These are phyloP conservation scores for Ceratocystis lukuohia DNA, from an alignment of 2,329 filamentous ascomycete genomes.

Conservation along the genomic window DNA sequence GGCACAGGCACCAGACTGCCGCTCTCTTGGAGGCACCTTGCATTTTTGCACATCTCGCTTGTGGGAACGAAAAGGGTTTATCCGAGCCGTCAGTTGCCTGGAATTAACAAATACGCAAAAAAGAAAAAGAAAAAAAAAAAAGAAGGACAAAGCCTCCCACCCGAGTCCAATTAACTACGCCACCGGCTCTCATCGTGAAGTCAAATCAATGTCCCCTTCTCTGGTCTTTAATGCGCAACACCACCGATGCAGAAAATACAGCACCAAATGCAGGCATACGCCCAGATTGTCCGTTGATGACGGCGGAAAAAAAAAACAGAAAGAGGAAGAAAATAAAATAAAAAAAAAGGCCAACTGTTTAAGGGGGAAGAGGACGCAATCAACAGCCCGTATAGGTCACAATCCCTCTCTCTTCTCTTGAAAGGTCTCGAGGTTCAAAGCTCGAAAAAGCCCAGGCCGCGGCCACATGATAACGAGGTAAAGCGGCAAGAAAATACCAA, in stretches of 20 bases:
- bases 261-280: background rate
- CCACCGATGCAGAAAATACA: background rate
- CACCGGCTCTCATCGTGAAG: no score
- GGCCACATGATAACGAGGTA: background rate
- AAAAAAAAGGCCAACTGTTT: background rate
- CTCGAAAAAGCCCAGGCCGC: background rate
- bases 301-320: background rate
- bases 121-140: background rate
- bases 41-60: background rate
- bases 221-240: background rate
- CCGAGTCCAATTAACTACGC: no score
- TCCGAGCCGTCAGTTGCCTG: background rate
- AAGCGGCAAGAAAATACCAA: background rate
- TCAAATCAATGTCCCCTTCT: no score
- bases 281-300: background rate
- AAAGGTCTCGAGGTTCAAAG: background rate
- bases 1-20: background rate
- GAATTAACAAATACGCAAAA: background rate
- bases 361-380: background rate
- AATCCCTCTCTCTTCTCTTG: background rate
- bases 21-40: background rate
- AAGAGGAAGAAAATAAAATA: background rate
- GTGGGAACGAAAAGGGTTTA: background rate
- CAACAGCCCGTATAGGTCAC: background rate
- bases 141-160: no score